Base-by-base conservation (phyloP, 139 green algal species). In the Coelastrella sp. region DNA sequence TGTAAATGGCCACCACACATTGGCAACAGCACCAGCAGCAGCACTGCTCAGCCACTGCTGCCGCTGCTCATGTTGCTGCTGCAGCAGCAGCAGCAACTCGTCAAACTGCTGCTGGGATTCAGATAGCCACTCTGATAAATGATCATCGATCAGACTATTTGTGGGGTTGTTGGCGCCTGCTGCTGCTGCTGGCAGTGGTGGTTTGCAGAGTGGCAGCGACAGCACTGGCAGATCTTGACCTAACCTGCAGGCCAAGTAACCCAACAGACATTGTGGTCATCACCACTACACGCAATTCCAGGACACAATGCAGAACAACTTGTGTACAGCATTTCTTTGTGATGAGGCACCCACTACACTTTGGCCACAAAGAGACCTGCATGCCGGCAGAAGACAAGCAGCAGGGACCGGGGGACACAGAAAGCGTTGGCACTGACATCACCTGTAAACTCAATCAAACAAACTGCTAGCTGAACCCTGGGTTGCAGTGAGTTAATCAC, bases 1-100 rank as follows among this genome's bases (percentile, higher is more conserved):
- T 13, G 97, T 99, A 94, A 99, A 99, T 14, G 98, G 98, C 97
- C 97, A 99, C 98, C 98, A 99, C 59, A 99, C 82, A 23, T 61
- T 87, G 7, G 73, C 78, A 5, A 94, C 93, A 3, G 93, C 93
- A 4, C 19, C 75, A 5, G 84, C 78, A 14, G 89, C 60, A 22
- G 73, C 85, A 5, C 78, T 80, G 7, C 74, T 10, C 90, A 98
- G 88, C 60, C 85, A 47, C 7, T 77, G 59, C 77, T 96, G n/a
- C 20, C 96, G 93, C 47, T 81, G 58, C 14, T 64, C 56, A 84
- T 98, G 95, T 20, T 82, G 86, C 14, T 54, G 23, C 13, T 68
- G 54, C 32, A 98, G 83, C 22, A 88, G 54, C 7, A 11, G 17
- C 14, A 96, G 61, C 61, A 99, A 73, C 5, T 16, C 17, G 5